These are phyloP conservation scores for Pholiota conissans DNA, from an alignment of 768 basidiomycete genomes.

Conservation along the genomic window DNA sequence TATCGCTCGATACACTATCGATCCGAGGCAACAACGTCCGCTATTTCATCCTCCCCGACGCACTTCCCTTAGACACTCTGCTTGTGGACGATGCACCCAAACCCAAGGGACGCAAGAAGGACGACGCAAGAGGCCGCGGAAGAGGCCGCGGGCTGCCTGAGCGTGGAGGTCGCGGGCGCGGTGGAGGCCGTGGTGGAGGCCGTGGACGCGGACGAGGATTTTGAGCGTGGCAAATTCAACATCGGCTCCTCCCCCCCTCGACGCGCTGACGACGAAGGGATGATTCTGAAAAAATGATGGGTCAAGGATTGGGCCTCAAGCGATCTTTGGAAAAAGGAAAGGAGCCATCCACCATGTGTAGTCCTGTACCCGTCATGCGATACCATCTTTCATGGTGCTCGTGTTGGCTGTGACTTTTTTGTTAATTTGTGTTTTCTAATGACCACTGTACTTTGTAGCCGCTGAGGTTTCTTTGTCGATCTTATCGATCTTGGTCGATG, in stretches of 20 bases:
- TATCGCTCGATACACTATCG: conserved; percentile 84
- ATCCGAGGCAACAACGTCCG: conserved; percentile 97
- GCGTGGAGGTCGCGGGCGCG: conserved; percentile 51
- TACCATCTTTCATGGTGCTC: conserved; percentile 8
- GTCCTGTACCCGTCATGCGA: conserved; percentile 14
- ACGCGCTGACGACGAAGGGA: conserved; percentile 1
- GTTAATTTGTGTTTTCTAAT: conserved; percentile 13
- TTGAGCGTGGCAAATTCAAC: conserved; percentile 10
- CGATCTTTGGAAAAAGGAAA: background rate
- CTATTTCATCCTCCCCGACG: conserved; percentile 97
- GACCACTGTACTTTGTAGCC: conserved; percentile 14
- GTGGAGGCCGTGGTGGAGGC: conserved; percentile 56
- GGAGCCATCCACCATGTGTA: conserved; percentile 3
- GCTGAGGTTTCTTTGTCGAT: conserved; percentile 1
- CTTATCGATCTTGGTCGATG: background rate
- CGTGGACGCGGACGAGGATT: conserved; percentile 45
- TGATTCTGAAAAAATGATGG: conserved; percentile 12
- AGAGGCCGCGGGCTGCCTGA: conserved; percentile 50
- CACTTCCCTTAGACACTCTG: conserved; percentile 92
- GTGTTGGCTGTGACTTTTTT: conserved; percentile 12
- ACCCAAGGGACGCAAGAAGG: conserved; percentile 92
- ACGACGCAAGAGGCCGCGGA: conserved; percentile 70
- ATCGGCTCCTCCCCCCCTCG: conserved; percentile 1
- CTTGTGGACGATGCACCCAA: conserved; percentile 98
- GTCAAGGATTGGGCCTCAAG: background rate